Evolutionary conservation across 495 filamentous ascomycete species (phyloP), one percentile per base, ranked within the genome.

Genomic region (Cladorrhinum samala): DNA sequence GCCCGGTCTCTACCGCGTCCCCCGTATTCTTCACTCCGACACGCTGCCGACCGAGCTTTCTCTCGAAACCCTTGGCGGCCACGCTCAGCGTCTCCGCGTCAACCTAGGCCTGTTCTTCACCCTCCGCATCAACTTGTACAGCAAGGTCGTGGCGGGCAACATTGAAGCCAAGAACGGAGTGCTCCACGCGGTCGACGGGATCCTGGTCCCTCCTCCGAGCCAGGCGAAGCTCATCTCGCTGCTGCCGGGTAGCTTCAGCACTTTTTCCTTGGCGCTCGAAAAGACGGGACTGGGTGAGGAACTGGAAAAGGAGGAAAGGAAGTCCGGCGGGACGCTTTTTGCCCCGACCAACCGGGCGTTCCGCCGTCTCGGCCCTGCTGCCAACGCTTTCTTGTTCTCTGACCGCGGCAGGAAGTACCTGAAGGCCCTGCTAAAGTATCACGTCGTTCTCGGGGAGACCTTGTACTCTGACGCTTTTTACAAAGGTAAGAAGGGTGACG

Each of bases 391-490:
- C 72, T 68, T 94, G 20, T 94, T 94, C 71, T 82, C 80, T 57
- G 67, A 75, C n/a, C 72, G 69, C 37, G 90, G 90, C 1, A 69
- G 71, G 52, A 77, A 81, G 56, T 91, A 84, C 60, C 73, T 95
- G n/a, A 78, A 75, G 52, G 84, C 85, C 1, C 64, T 95, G 47
- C 70, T 95, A 18, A 68, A 83, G 67, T 95, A 94, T 66, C 88
- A 94, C 62, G 67, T 91, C 56, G 85, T 90, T 1, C 74, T 74
- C 5, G 81, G 85, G 56, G 77, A 83, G 58, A 91, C 88, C 1
- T 68, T 96, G 2, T 95, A 95, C 67, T 86, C 85, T 17, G 91
- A 95, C 68, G 86, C 78, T 16, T 87, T 75, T 60, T 89, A 89
- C 67, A 74, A 76, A 9, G 42, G 37, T 9, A 50, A 58, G 37